Evolutionary conservation across 768 basidiomycete species (phyloP).

Genomic region (Hericium rajendrae): DNA sequence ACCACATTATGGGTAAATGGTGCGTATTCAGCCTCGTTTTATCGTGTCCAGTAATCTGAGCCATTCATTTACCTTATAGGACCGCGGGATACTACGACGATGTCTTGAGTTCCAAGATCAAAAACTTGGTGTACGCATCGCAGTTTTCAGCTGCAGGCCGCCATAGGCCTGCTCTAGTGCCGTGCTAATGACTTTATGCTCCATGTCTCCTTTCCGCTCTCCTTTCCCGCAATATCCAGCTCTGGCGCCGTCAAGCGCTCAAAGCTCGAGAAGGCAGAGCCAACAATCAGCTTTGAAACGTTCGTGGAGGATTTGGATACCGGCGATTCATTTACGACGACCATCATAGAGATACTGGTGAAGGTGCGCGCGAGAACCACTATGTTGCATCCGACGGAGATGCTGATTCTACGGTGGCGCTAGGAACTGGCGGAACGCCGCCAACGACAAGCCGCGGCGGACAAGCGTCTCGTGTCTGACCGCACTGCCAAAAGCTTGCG

Average conservation of each 20-base stretch:
- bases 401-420: background rate
- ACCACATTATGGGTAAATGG: constrained; percentile 59
- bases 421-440: constrained; percentile 75
- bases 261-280: constrained; percentile 53
- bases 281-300: constrained; percentile 59
- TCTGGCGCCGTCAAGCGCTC: constrained; percentile 65
- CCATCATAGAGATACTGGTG: constrained; percentile 66
- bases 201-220: background rate
- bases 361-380: constrained; percentile 39
- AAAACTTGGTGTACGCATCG: constrained; percentile 58
- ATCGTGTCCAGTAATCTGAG: background rate
- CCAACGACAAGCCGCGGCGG: constrained; percentile 38
- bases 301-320: constrained; percentile 72
- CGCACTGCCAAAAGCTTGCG: constrained; percentile 57
- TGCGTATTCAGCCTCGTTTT: constrained; percentile 21
- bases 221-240: constrained; percentile 24
- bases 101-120: constrained; percentile 65
- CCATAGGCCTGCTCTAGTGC: background rate
- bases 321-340: constrained; percentile 73
- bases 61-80: constrained; percentile 30
- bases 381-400: background rate
- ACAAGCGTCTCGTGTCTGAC: constrained; percentile 56
- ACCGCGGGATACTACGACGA: constrained; percentile 64
- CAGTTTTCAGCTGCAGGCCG: constrained; percentile 3
- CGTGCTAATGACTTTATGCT: constrained; percentile 4